Percentiles rank a stretch among this genome's conserved stretches.
Conservation (phyloP, 2,329 filamentous ascomycete genomes). For the Erysiphe neolycopersici region DNA sequence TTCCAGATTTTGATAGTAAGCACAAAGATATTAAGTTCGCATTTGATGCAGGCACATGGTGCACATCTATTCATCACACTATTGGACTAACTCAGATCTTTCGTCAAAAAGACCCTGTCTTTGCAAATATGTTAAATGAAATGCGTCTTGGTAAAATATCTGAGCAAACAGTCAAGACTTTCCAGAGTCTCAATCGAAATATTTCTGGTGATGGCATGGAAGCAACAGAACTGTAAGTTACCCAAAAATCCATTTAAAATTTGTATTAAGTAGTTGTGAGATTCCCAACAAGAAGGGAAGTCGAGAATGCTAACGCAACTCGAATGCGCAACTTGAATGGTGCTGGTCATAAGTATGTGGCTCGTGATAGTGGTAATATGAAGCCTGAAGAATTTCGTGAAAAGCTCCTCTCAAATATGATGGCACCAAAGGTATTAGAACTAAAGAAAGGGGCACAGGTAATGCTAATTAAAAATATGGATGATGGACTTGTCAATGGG, state of each 20-base stretch:
- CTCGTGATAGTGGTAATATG: conserved; percentile 44
- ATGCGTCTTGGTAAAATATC: conserved; percentile 75
- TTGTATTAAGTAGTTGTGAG: conserved; percentile 15
- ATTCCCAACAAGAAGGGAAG: conserved; percentile 73
- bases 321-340: conserved; percentile 50
- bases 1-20: conserved; percentile 42
- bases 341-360: conserved; percentile 38
- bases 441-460: conserved; percentile 87
- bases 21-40: conserved; percentile 52
- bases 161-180: conserved; percentile 47
- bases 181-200: conserved; percentile 44
- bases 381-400: conserved; percentile 41
- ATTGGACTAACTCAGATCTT: conserved; percentile 91
- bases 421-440: conserved; percentile 59
- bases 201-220: conserved; percentile 43
- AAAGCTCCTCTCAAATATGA: conserved; percentile 64
- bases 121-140: conserved; percentile 89
- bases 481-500: conserved; percentile 80
- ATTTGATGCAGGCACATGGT: conserved; percentile 82
- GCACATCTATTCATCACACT: conserved; percentile 76
- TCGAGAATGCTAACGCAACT: conserved; percentile 58
- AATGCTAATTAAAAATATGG: conserved; percentile 99
- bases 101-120: conserved; percentile 72
- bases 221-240: conserved; percentile 52
- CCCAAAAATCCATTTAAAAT: background rate